Evolutionary conservation across 2,329 filamentous ascomycete species (phyloP), one percentile per base, ranked within the genome.

Genomic region (Thelonectria olida): DNA sequence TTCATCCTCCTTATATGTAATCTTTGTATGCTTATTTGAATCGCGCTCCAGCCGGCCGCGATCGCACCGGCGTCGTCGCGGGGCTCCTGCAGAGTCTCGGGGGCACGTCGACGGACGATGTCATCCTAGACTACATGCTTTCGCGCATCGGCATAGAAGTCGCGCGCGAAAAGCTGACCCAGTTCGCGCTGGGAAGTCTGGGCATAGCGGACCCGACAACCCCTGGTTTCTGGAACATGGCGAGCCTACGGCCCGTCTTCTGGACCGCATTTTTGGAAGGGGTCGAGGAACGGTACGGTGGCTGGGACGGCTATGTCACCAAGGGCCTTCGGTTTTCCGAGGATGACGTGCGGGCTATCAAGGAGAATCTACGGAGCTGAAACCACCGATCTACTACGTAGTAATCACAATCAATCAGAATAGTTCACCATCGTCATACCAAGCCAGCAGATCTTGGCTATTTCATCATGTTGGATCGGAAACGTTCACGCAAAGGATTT

Each of bases 41-140:
- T n/a, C n/a, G n/a, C n/a, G n/a, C n/a, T n/a, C n/a, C 48, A 85
- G 84, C 83, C 22, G 84, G 85, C 7, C 80, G 84, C 52, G 85
- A 87, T 61, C 78, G 84, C 22, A 88, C 84, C 0, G 84, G 84
- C 8, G 77, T 87, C 8, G 69, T 86, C 8, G 77, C 80, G 0
- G 83, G 80, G 9, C 70, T 87, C 5, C 73, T 87, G n/a, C 76
- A 84, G 55, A 75, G 74, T n/a, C 77, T 87, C 13, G 82, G 82
- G 2, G 84, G 83, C 27, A 80, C 81, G 22, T 64, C 77, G 5
- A 65, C 74, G 10, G 78, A 84, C 22, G 74, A 72, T 12, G 74
- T 84, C 31, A 67, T 74, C 19, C 73, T 81, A 42, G 85, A 87
- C 74, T 87, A 82, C 74, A 75, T 85, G 72, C 76, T 87, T 25